phyloP scores from a whole-genome alignment of 805 yeast species.

The Metschnikowia vanudenii region DNA sequence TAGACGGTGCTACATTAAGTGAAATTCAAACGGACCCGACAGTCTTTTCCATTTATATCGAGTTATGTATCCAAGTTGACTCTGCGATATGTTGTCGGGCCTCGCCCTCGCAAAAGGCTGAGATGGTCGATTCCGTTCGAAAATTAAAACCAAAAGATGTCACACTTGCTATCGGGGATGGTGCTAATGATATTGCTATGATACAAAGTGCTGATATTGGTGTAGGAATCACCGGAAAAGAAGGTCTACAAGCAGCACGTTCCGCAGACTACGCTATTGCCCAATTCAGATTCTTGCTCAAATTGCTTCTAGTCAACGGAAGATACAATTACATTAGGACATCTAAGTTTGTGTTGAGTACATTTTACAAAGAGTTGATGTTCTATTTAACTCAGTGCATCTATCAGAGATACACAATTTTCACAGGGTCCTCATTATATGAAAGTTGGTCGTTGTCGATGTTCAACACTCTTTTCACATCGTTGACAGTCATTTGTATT shows the following conservation, averaged over 20 bases:
- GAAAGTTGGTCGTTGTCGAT: conserved; percentile 96
- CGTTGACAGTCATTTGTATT: conserved; percentile 83
- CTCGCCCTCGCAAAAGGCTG: conserved; percentile 93
- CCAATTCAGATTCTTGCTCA: conserved; percentile 82
- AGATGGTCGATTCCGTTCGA: conserved; percentile 81
- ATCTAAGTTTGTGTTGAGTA: conserved; percentile 84
- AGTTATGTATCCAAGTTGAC: conserved; percentile 81
- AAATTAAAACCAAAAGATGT: conserved; percentile 65
- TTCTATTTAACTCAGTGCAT: conserved; percentile 87
- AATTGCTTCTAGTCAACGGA: conserved; percentile 89
- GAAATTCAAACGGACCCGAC: conserved; percentile 72
- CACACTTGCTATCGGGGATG: conserved; percentile 96
- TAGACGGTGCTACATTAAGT: conserved; percentile 87
- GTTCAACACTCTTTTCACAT: conserved; percentile 95
- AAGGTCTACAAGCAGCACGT: conserved; percentile 95
- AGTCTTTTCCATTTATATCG: conserved; percentile 71
- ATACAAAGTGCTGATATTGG: conserved; percentile 98
- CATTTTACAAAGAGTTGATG: conserved; percentile 90
- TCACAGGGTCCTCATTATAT: conserved; percentile 89
- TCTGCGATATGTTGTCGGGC: conserved; percentile 96
- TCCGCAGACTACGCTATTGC: conserved; percentile 94
- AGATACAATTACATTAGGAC: conserved; percentile 92
- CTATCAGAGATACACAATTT: conserved; percentile 81
- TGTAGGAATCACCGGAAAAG: conserved; percentile 94
- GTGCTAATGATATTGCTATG: conserved; percentile 99